Conservation (phyloP, 768 basidiomycete species). For the Mycena venus region DNA sequence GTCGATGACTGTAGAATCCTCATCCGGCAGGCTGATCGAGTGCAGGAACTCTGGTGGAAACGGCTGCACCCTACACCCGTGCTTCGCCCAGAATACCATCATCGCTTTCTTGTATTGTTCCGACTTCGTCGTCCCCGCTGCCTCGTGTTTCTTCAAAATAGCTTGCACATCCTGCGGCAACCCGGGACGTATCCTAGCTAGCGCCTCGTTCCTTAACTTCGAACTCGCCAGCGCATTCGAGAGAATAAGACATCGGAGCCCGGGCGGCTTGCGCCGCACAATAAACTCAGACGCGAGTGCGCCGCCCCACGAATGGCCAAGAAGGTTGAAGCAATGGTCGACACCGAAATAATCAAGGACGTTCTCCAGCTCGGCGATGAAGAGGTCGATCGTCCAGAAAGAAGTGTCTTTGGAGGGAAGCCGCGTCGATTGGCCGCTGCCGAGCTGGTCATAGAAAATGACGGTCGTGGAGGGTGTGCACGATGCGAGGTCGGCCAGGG, state of each 20-base stretch:
- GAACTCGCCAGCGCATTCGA: slow-evolving; percentile 53
- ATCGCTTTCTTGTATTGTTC: slow-evolving; percentile 61
- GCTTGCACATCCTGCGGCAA: slow-evolving; percentile 59
- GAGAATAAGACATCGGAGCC: slow-evolving; percentile 48
- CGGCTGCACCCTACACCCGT: slow-evolving; percentile 60
- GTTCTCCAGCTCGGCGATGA: slow-evolving; percentile 37
- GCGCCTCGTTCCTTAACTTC: slow-evolving; percentile 49
- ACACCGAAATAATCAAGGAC: not conserved
- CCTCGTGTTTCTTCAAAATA: slow-evolving; percentile 59
- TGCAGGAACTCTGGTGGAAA: slow-evolving; percentile 54
- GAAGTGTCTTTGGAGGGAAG: slow-evolving; percentile 56
- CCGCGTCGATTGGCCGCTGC: slow-evolving; percentile 66
- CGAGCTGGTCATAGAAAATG: slow-evolving; percentile 70
- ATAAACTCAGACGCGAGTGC: slow-evolving; percentile 51
- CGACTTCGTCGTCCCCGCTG: slow-evolving; percentile 54
- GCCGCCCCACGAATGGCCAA: slow-evolving; percentile 40
- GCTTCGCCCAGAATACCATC: slow-evolving; percentile 54
- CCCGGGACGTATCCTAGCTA: slow-evolving; percentile 43
- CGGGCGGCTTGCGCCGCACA: slow-evolving; percentile 33
- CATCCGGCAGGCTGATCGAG: slow-evolving; percentile 48
- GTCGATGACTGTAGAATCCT: slow-evolving; percentile 62
- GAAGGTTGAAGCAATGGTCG: not conserved
- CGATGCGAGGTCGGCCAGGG: slow-evolving; percentile 52
- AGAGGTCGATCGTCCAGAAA: slow-evolving; percentile 62
- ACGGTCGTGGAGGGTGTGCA: slow-evolving; percentile 52